Percentiles rank a stretch among this genome's conserved stretches.
phyloP scores from a whole-genome alignment of 148 eudicot species.

The Silene latifolia region DNA sequence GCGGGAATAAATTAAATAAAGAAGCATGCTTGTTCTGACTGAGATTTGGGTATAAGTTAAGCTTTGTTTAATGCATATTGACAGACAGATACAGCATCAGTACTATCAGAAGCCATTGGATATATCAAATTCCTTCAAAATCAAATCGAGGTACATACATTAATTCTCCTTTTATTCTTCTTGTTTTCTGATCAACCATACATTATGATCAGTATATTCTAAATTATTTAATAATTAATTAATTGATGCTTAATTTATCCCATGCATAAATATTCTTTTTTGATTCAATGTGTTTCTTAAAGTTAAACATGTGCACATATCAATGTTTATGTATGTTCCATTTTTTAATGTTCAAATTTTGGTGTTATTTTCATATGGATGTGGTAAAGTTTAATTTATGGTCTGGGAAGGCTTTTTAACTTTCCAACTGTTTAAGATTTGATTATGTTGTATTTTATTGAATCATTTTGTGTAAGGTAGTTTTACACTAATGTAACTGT shows the following conservation, averaged over 20 bases:
- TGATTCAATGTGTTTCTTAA: constrained; percentile 8
- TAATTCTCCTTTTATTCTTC: constrained; percentile 23
- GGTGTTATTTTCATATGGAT: background rate
- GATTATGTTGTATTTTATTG: no score
- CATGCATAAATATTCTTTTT: constrained; percentile 2
- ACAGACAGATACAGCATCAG: constrained; percentile 96
- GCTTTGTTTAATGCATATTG: constrained; percentile 11
- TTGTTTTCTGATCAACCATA: constrained; percentile 19
- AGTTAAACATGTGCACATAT: constrained; percentile 6
- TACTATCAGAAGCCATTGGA: constrained; percentile 87
- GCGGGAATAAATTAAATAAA: no score
- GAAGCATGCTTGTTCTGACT: no score
- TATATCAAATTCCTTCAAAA: constrained; percentile 88
- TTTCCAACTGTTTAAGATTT: no score
- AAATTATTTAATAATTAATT: background rate
- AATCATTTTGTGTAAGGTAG: no score
- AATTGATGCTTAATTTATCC: background rate
- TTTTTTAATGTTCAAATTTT: background rate
- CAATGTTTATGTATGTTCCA: constrained; percentile 4
- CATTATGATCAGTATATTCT: background rate
- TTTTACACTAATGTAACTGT: no score
- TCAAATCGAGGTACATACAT: constrained; percentile 68
- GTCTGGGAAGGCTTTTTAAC: no score
- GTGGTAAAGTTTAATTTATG: no score
- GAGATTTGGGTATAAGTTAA: no score